phyloP scores from a whole-genome alignment of 345 rosid species.

The Populus nigra region DNA sequence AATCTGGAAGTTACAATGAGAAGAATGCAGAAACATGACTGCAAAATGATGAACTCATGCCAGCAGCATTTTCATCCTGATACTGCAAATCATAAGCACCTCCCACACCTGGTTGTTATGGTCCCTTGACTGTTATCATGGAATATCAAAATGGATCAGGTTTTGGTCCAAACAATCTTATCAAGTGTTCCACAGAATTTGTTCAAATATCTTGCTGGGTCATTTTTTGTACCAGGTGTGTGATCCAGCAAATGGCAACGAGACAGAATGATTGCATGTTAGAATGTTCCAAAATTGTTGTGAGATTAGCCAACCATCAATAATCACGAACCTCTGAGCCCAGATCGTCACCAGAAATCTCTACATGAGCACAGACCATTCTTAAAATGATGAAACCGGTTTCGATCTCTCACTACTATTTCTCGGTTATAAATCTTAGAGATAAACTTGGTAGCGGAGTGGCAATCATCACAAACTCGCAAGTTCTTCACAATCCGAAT shows the following conservation, averaged over 20 bases:
- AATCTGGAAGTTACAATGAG: too few relatives aligned
- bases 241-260: not conserved
- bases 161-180: not conserved
- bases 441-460: conserved; percentile 33
- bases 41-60: too few relatives aligned
- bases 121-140: not conserved
- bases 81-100: not conserved
- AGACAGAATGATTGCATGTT: not conserved
- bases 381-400: conserved; percentile 38
- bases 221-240: not conserved
- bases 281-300: not conserved
- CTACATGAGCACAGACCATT: conserved; percentile 37
- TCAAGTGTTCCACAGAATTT: not conserved
- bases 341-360: conserved; percentile 30
- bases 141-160: not conserved
- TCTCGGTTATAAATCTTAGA: conserved; percentile 35
- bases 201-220: not conserved
- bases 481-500: conserved; percentile 38
- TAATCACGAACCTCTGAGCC: not conserved
- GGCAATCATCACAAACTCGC: conserved; percentile 37
- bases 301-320: not conserved
- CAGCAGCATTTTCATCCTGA: too few relatives aligned
- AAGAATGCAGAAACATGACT: too few relatives aligned
- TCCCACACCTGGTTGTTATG: not conserved
- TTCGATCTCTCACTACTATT: conserved; percentile 36